A percentile compares a stretch with the other conserved stretches of the same genome.
Conservation (phyloP, 352 stramenopile genomes). For the Pythium chondricola region DNA sequence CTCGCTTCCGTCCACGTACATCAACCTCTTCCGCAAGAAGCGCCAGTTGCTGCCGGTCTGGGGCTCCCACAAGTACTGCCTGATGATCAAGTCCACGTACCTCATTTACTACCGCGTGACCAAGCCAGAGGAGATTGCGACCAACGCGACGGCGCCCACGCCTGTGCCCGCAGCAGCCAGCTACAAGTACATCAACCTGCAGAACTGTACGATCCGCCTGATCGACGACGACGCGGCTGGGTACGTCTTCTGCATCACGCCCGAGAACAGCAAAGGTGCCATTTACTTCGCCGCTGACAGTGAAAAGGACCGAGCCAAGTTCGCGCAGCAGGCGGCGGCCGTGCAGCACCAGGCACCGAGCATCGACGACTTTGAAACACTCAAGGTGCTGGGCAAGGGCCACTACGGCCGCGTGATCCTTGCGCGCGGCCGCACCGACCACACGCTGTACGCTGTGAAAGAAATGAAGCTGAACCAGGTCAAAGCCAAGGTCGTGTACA, state of each 20-base stretch:
- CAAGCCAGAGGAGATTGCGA: slow-evolving; percentile 36
- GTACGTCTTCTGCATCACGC: slow-evolving; percentile 71
- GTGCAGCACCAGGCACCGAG: slow-evolving; percentile 49
- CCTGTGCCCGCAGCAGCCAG: neutral
- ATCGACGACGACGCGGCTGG: slow-evolving; percentile 68
- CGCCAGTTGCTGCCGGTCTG: slow-evolving; percentile 74
- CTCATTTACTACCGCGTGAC: slow-evolving; percentile 78
- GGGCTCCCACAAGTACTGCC: slow-evolving; percentile 82
- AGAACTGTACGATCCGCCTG: slow-evolving; percentile 68
- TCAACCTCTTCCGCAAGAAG: slow-evolving; percentile 82
- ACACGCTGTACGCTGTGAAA: slow-evolving; percentile 78
- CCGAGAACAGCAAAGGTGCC: slow-evolving; percentile 53
- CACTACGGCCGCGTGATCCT: slow-evolving; percentile 85
- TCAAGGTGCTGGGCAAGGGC: slow-evolving; percentile 76
- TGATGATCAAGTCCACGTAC: slow-evolving; percentile 85
- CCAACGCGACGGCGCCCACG: slow-evolving; percentile 2
- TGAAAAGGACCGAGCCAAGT: slow-evolving; percentile 83
- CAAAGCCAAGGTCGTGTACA: slow-evolving; percentile 83
- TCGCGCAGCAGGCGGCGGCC: slow-evolving; percentile 41
- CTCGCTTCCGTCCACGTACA: slow-evolving; percentile 76
- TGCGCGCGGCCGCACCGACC: slow-evolving; percentile 27
- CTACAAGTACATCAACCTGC: slow-evolving; percentile 77
- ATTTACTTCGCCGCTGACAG: slow-evolving; percentile 76
- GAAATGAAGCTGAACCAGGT: slow-evolving; percentile 89
- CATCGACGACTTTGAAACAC: slow-evolving; percentile 69